These are phyloP conservation scores for Malus fusca DNA, from an alignment of 306 rosid genomes.

Conservation along the genomic window DNA sequence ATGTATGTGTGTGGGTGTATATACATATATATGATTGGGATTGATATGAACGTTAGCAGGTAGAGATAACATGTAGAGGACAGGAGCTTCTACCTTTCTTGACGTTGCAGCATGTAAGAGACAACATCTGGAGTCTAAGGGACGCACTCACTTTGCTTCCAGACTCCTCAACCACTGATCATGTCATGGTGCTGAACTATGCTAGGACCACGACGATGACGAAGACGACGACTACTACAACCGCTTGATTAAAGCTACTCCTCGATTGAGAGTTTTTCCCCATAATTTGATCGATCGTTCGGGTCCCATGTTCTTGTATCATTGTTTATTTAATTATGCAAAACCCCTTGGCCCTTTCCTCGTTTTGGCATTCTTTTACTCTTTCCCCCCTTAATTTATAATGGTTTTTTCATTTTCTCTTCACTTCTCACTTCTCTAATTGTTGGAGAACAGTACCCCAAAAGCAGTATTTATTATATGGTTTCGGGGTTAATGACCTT, in stretches of 20 bases:
- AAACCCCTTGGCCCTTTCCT: constrained; percentile 1
- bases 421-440: constrained; percentile 7
- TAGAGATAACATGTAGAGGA: constrained; percentile 96
- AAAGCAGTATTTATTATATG: constrained; percentile 6
- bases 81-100: constrained; percentile 67
- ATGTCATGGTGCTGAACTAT: constrained; percentile 81
- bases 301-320: constrained; percentile 19
- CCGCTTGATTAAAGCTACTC: background rate
- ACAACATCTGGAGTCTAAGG: constrained; percentile 71
- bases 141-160: constrained; percentile 59
- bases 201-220: constrained; percentile 31
- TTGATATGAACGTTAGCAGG: constrained; percentile 33
- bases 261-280: background rate
- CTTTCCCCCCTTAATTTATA: background rate
- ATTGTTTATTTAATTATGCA: constrained; percentile 40
- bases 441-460: constrained; percentile 28
- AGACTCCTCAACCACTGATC: constrained; percentile 63
- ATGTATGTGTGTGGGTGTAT: background rate
- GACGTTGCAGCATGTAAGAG: constrained; percentile 93
- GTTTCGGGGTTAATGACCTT: constrained; percentile 23
- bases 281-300: constrained; percentile 6
- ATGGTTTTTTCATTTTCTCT: background rate
- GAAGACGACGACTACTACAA: background rate
- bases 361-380: constrained; percentile 6
- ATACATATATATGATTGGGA: background rate